A percentile compares a stretch with the other conserved stretches of the same genome.
phyloP scores from a whole-genome alignment of 352 stramenopile genomes.

The Plasmopara muralis region DNA sequence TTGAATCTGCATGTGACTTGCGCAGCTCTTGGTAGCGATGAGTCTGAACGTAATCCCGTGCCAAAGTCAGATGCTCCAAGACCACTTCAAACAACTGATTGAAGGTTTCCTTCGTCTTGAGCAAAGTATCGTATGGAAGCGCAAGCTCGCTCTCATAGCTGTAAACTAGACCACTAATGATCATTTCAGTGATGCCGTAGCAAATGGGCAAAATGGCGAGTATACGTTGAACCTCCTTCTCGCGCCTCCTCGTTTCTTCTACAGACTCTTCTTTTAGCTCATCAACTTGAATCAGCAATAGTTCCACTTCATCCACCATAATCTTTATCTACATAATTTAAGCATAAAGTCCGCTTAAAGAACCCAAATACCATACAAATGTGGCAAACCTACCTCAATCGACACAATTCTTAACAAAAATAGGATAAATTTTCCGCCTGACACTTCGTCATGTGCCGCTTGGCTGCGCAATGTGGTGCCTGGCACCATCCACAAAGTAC shows the following conservation, averaged over 20 bases:
- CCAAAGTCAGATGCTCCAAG: constrained; percentile 58
- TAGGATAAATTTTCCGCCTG: constrained; percentile 62
- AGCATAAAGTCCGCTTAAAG: background rate
- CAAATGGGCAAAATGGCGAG: constrained; percentile 64
- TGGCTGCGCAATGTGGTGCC: constrained; percentile 45
- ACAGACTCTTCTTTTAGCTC: constrained; percentile 40
- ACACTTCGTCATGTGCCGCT: constrained; percentile 44
- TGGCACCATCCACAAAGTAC: constrained; percentile 55
- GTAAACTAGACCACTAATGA: constrained; percentile 58
- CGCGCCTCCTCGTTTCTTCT: constrained; percentile 38
- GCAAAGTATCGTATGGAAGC: constrained; percentile 61
- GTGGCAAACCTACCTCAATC: constrained; percentile 55
- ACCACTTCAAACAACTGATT: constrained; percentile 65
- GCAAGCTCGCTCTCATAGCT: constrained; percentile 35
- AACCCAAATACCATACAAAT: constrained; percentile 4
- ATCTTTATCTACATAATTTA: constrained; percentile 57
- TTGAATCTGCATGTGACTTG: constrained; percentile 23
- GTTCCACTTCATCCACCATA: constrained; percentile 78
- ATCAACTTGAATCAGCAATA: constrained; percentile 62
- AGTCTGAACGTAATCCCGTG: constrained; percentile 64
- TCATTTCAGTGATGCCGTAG: constrained; percentile 66
- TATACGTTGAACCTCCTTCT: constrained; percentile 46
- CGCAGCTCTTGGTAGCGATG: constrained; percentile 53
- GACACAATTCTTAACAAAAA: constrained; percentile 75
- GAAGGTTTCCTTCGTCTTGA: constrained; percentile 72